These are phyloP conservation scores for Cytospora paraplurivora DNA, from an alignment of 2,329 filamentous ascomycete genomes.

Conservation along the genomic window DNA sequence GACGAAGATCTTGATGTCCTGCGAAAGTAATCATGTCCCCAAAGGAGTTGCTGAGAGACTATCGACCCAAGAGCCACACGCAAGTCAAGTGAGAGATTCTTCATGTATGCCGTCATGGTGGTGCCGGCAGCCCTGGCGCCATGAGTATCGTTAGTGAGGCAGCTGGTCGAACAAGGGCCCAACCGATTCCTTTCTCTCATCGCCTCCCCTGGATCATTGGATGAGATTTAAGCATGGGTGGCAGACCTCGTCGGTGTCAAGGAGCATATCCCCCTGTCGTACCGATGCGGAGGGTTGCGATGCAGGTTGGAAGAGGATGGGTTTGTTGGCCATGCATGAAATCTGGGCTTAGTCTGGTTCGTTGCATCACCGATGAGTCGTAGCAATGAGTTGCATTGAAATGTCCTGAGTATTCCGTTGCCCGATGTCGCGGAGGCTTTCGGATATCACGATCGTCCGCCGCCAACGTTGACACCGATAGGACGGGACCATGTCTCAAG, in stretches of 20 bases:
- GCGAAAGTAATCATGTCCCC: neutral
- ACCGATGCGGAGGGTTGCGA: slow-evolving; percentile 17
- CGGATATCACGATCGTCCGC: slow-evolving; percentile 6
- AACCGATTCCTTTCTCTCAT: slow-evolving; percentile 10
- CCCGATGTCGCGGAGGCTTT: slow-evolving; percentile 7
- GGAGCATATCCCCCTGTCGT: slow-evolving; percentile 15
- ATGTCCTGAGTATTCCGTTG: slow-evolving; percentile 8
- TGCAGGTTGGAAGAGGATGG: slow-evolving; percentile 16
- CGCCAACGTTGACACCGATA: neutral
- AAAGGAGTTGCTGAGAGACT: neutral
- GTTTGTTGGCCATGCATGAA: slow-evolving; percentile 24
- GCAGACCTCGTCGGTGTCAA: slow-evolving; percentile 9
- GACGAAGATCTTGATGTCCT: neutral
- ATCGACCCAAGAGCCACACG: neutral
- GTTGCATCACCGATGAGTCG: slow-evolving; percentile 21
- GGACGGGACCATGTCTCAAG: slow-evolving; percentile 4
- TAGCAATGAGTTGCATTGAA: neutral
- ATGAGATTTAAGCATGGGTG: slow-evolving; percentile 13
- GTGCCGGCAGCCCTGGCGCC: slow-evolving; percentile 19
- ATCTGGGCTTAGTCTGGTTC: slow-evolving; percentile 23
- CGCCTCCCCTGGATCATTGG: slow-evolving; percentile 22
- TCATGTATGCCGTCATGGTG: slow-evolving; percentile 23
- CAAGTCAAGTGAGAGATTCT: slow-evolving; percentile 26
- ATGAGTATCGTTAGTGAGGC: slow-evolving; percentile 14
- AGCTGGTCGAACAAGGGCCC: slow-evolving; percentile 14